These are phyloP conservation scores for Tetraselmis chui DNA, from an alignment of 139 green algal species.

Conservation along the genomic window DNA sequence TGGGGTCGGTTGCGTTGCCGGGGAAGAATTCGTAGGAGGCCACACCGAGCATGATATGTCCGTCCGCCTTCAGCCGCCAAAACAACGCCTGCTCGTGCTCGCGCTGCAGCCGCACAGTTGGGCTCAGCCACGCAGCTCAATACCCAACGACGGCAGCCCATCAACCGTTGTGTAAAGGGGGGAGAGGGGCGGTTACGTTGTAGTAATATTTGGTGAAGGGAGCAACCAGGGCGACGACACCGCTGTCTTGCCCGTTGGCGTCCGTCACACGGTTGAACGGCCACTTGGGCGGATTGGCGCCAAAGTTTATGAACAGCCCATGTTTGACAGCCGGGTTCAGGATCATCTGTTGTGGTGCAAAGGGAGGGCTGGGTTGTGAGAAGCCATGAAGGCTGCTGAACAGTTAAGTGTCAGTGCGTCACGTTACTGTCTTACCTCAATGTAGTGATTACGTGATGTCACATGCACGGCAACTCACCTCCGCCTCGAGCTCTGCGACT, in stretches of 20 bases:
- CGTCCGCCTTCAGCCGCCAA: conserved; percentile 21
- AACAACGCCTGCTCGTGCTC: conserved; percentile 18
- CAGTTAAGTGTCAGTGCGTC: too few relatives aligned
- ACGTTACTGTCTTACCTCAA: too few relatives aligned
- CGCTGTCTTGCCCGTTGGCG: conserved; percentile 17
- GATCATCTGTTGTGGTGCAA: too few relatives aligned
- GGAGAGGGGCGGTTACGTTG: not conserved
- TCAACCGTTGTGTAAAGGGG: too few relatives aligned
- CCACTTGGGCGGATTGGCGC: conserved; percentile 2
- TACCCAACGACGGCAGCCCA: too few relatives aligned
- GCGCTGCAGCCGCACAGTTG: not conserved
- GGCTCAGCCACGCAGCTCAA: too few relatives aligned
- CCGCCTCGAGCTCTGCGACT: not conserved
- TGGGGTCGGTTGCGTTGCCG: conserved; percentile 20
- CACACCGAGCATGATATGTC: conserved; percentile 24
- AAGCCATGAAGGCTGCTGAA: too few relatives aligned
- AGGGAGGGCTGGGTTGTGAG: too few relatives aligned
- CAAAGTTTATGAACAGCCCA: not conserved
- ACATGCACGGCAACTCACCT: not conserved
- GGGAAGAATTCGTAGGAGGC: conserved; percentile 30
- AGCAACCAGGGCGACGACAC: conserved; percentile 17
- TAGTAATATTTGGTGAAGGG: conserved; percentile 24
- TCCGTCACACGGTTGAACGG: conserved; percentile 20
- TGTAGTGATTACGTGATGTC: too few relatives aligned
- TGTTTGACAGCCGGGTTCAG: not conserved